These are phyloP conservation scores for Westerdykella ornata DNA, from an alignment of 2,329 filamentous ascomycete species.

Conservation along the genomic window DNA sequence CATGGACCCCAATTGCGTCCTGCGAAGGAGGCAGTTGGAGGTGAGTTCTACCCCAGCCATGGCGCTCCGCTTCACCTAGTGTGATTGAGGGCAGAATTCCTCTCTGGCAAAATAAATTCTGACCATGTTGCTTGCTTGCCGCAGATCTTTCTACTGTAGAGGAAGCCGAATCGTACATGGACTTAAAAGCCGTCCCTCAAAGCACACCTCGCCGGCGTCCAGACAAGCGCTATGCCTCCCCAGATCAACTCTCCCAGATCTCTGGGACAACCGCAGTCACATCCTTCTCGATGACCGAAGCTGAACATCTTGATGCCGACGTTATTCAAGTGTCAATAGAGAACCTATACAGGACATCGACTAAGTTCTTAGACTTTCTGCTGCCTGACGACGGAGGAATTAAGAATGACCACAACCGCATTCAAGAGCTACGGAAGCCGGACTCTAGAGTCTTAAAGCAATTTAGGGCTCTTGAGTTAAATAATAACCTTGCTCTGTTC, in stretches of 20 bases:
- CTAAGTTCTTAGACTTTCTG: conserved; percentile 28
- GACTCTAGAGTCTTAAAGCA: conserved; percentile 25
- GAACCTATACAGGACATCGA: conserved; percentile 28
- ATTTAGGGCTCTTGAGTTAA: conserved; percentile 32
- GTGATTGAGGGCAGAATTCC: not conserved
- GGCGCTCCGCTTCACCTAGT: not conserved
- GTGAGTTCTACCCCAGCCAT: conserved; percentile 16
- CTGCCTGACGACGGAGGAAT: conserved; percentile 22
- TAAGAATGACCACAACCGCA: conserved; percentile 19
- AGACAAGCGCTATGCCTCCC: conserved; percentile 3
- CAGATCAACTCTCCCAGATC: conserved; percentile 31
- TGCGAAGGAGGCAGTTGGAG: conserved; percentile 17
- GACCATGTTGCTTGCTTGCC: not conserved
- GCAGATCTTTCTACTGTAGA: conserved; percentile 35
- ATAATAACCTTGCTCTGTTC: conserved; percentile 33
- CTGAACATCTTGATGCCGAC: conserved; percentile 38
- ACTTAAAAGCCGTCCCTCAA: conserved; percentile 15
- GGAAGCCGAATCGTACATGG: conserved; percentile 23
- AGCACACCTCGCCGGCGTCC: conserved; percentile 17
- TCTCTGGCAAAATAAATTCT: not conserved
- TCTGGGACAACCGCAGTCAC: conserved; percentile 45
- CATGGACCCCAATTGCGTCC: not conserved
- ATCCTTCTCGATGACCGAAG: conserved; percentile 41
- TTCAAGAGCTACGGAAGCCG: conserved; percentile 26
- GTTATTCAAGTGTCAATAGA: conserved; percentile 39